Evolutionary conservation across 2,329 filamentous ascomycete species (phyloP), one percentile per base, ranked within the genome.

Genomic region (Penicillium sp.): DNA sequence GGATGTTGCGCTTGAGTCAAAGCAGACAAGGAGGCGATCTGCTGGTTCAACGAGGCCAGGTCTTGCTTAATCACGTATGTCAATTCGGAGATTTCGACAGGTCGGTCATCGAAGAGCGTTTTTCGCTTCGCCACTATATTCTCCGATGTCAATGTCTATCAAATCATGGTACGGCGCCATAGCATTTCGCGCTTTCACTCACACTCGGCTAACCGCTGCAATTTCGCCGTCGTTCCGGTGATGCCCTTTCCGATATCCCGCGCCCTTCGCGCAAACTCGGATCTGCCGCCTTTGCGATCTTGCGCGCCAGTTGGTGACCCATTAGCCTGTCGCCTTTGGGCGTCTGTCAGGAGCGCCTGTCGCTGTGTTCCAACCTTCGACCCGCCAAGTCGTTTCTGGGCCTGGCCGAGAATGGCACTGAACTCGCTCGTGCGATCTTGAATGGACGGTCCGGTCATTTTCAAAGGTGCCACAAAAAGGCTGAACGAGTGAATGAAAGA

Each of bases 41-140:
- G 90, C 67, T 92, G 88, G 77, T 97, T 98, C 59, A 91, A 77
- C 4, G 84, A 87, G 1, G 92, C 91, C 54, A 98, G 86, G 72
- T 98, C 94, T 82, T 98, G 94, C 80, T 98, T 98, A 82, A 98
- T 97, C 73, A 98, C 90, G 72, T 93, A 97, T 7, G 93, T 97
- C 75, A 97, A 86, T 77, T 98, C 92, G 76, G 95, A 95, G 76
- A 98, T 97, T 78, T 99, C 95, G 57, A 97, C 91, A 0, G 95
- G 92, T 74, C 91, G 87, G 80, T 99, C 95, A 76, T 99, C 95
- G 75, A 99, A 99, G 45, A 99, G 87, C 10, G 95, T 96, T 79
- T 96, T 96, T 71, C 94, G 88, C 77, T 92, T 94, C n/a, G 95
- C 95, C 73, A 99, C 88, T 90, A 54, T 22, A 54, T 53, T 25